phyloP scores from a whole-genome alignment of 192 early-diverging fungal species.

The Gonapodya prolifera region DNA sequence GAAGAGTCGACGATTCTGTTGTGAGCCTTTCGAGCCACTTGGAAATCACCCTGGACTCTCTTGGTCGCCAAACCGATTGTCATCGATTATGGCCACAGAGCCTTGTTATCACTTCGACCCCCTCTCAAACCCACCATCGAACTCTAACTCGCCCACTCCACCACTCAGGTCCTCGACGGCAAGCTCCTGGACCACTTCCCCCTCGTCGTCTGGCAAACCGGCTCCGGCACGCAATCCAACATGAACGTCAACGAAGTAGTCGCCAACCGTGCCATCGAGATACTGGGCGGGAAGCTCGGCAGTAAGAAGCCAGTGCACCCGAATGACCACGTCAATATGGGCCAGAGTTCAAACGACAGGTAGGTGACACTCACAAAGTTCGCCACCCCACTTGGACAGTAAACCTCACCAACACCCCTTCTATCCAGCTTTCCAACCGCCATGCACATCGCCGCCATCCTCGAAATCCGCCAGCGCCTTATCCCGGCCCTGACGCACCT shows the following conservation, averaged over 20 bases:
- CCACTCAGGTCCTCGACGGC: constrained; percentile 67
- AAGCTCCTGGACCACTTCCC: constrained; percentile 92
- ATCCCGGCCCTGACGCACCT: constrained; percentile 74
- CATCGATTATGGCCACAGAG: background rate
- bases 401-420: background rate
- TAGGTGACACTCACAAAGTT: too few species aligned
- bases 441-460: constrained; percentile 92
- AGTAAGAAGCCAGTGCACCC: constrained; percentile 96
- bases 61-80: constrained; percentile 17
- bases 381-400: too few species aligned
- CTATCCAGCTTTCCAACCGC: constrained; percentile 74
- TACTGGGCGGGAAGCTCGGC: constrained; percentile 73
- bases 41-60: background rate
- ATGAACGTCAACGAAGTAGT: constrained; percentile 96
- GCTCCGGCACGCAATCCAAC: constrained; percentile 96
- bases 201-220: constrained; percentile 95
- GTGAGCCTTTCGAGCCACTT: background rate
- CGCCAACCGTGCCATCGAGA: constrained; percentile 94
- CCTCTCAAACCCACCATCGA: background rate
- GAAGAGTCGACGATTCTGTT: too few species aligned
- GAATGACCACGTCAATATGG: constrained; percentile 99
- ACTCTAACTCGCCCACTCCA: background rate
- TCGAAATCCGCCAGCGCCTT: constrained; percentile 68
- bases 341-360: constrained; percentile 96
- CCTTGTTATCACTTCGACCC: background rate